Evolutionary conservation across 2,329 filamentous ascomycete genomes (phyloP).

Genomic region (Cladosporium sp.): DNA sequence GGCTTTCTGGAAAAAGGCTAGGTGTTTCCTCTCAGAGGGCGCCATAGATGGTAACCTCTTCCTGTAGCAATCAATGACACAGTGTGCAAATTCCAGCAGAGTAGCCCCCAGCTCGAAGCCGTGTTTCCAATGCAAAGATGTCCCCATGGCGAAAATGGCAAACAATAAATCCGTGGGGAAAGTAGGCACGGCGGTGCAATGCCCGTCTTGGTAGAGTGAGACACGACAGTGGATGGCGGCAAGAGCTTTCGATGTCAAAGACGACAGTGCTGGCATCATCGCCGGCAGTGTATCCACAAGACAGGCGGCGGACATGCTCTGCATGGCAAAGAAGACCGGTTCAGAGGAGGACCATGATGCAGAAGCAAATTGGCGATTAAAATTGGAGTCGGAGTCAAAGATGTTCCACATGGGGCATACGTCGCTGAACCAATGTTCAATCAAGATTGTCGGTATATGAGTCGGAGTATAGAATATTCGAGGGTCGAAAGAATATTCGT

Average conservation of each 20-base stretch:
- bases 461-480: background rate
- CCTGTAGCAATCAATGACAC: background rate
- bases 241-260: background rate
- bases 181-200: background rate
- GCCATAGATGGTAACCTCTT: background rate
- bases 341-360: slow-evolving; percentile 14
- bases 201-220: background rate
- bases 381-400: slow-evolving; percentile 17
- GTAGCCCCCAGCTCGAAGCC: background rate
- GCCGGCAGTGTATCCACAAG: slow-evolving; percentile 14
- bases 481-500: background rate
- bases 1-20: background rate
- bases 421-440: slow-evolving; percentile 18
- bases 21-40: background rate
- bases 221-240: background rate
- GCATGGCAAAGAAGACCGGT: slow-evolving; percentile 14
- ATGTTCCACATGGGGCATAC: slow-evolving; percentile 18
- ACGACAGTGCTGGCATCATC: slow-evolving; percentile 4
- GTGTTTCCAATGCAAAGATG: slow-evolving; percentile 15
- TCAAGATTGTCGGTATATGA: slow-evolving; percentile 11
- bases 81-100: background rate
- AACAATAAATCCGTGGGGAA: slow-evolving; percentile 15
- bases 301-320: slow-evolving; percentile 17
- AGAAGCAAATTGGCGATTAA: slow-evolving; percentile 15
- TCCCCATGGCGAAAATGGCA: slow-evolving; percentile 18